phyloP scores from a whole-genome alignment of 371 early-diverging fungal genomes.

The Haplosporangium sp. region DNA sequence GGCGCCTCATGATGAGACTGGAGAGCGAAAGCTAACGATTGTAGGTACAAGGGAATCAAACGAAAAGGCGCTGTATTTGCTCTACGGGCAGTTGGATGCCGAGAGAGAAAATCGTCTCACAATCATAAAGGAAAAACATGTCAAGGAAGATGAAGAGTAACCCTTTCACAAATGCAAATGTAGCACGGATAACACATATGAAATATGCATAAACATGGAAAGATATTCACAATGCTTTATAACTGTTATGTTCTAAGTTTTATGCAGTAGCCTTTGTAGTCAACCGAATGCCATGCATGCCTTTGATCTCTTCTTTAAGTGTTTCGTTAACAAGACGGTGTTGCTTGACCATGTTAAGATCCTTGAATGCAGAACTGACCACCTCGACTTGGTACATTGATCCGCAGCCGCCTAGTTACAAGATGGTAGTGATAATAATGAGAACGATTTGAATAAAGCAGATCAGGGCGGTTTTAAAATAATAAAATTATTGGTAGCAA shows the following conservation, averaged over 20 bases:
- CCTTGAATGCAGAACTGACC: constrained; percentile 81
- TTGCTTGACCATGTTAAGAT: constrained; percentile 84
- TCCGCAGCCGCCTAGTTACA: constrained; percentile 86
- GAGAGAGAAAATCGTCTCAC: constrained; percentile 84
- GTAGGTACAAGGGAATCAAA: constrained; percentile 87
- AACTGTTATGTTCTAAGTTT: too few species aligned
- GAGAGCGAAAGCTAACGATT: constrained; percentile 91
- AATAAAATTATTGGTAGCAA: neutral
- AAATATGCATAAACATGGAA: too few species aligned
- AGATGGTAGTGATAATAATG: too few species aligned
- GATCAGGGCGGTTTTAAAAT: too few species aligned
- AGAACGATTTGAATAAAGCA: too few species aligned
- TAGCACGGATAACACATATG: neutral
- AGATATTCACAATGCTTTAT: too few species aligned
- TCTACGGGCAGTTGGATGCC: constrained; percentile 88
- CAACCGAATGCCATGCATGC: constrained; percentile 89
- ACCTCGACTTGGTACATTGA: constrained; percentile 94
- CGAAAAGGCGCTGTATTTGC: constrained; percentile 89
- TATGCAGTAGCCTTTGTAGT: constrained; percentile 50
- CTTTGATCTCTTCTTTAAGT: constrained; percentile 90
- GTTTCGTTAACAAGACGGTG: constrained; percentile 90
- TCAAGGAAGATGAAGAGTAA: constrained; percentile 55
- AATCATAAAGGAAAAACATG: constrained; percentile 53
- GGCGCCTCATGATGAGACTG: constrained; percentile 77
- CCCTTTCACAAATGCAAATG: neutral